These are phyloP conservation scores for Lasiodiplodia sp. DNA, from an alignment of 2,329 filamentous ascomycete genomes.

Conservation along the genomic window DNA sequence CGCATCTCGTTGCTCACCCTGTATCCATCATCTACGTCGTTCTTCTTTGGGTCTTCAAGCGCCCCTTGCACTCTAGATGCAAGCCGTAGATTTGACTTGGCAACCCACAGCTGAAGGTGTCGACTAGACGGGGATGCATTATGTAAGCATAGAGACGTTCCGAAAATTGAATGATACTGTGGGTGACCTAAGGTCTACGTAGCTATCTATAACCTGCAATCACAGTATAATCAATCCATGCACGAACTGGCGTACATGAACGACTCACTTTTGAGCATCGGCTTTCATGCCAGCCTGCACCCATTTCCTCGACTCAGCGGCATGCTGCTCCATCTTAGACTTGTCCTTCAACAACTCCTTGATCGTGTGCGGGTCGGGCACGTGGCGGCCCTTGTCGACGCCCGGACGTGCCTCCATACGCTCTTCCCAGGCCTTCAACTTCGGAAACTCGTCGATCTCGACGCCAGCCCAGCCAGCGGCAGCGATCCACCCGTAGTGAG, in stretches of 20 bases:
- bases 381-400: conserved; percentile 76
- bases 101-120: too few relatives aligned
- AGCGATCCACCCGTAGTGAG: conserved; percentile 80
- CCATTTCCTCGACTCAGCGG: conserved; percentile 65
- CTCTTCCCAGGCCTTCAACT: conserved; percentile 79
- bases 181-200: too few relatives aligned
- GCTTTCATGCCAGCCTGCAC: conserved; percentile 74
- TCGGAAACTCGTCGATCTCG: conserved; percentile 77
- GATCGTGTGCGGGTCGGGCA: conserved; percentile 69
- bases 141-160: background rate
- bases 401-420: conserved; percentile 72
- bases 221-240: background rate
- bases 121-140: too few relatives aligned
- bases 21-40: too few relatives aligned
- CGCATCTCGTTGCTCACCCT: too few relatives aligned
- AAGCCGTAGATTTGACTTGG: too few relatives aligned
- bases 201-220: background rate
- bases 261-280: conserved; percentile 54
- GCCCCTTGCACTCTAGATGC: too few relatives aligned
- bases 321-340: conserved; percentile 65
- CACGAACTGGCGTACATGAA: background rate
- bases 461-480: conserved; percentile 66
- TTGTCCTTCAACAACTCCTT: conserved; percentile 66
- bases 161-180: background rate
- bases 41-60: too few relatives aligned